Evolutionary conservation across 2,329 filamentous ascomycete genomes (phyloP).

Genomic region (Ascocoryne sarcoides): DNA sequence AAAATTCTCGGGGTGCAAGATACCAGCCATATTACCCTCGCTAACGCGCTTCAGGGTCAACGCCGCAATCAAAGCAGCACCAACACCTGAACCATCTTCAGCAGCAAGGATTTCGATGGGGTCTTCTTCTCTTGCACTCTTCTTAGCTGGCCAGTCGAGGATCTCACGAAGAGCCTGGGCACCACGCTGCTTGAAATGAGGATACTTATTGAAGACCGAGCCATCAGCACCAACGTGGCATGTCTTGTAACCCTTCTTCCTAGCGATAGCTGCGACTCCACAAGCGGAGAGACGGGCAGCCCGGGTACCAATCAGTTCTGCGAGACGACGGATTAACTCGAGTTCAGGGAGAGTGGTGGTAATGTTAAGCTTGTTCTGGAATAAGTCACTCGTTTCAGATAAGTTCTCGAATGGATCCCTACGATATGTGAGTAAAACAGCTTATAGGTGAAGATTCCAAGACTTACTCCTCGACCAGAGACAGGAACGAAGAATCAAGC

Average conservation of each 20-base stretch:
- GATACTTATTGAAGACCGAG: slow-evolving; percentile 98
- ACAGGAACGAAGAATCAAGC: slow-evolving; percentile 88
- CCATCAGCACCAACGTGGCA: slow-evolving; percentile 97
- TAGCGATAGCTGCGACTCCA: slow-evolving; percentile 91
- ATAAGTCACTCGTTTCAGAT: slow-evolving; percentile 76
- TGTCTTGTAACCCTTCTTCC: slow-evolving; percentile 81
- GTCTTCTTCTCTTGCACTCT: slow-evolving; percentile 63
- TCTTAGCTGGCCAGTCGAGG: slow-evolving; percentile 80
- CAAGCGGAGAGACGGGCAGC: slow-evolving; percentile 89
- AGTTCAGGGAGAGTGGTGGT: slow-evolving; percentile 67
- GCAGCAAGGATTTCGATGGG: slow-evolving; percentile 81
- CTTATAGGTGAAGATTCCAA: neutral
- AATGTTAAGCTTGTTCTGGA: slow-evolving; percentile 68
- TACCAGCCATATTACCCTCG: slow-evolving; percentile 54
- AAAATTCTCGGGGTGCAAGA: slow-evolving; percentile 58
- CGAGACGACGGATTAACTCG: slow-evolving; percentile 78
- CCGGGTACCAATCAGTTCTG: slow-evolving; percentile 90
- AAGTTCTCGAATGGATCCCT: slow-evolving; percentile 88
- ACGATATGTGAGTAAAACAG: neutral
- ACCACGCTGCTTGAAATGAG: slow-evolving; percentile 90
- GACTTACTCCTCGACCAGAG: slow-evolving; percentile 66
- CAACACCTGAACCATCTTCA: slow-evolving; percentile 96
- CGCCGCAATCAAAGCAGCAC: slow-evolving; percentile 84
- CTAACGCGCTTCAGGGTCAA: slow-evolving; percentile 57
- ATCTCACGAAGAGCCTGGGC: slow-evolving; percentile 89